Conservation (phyloP, 495 filamentous ascomycete species). For the Physcia stellaris region DNA sequence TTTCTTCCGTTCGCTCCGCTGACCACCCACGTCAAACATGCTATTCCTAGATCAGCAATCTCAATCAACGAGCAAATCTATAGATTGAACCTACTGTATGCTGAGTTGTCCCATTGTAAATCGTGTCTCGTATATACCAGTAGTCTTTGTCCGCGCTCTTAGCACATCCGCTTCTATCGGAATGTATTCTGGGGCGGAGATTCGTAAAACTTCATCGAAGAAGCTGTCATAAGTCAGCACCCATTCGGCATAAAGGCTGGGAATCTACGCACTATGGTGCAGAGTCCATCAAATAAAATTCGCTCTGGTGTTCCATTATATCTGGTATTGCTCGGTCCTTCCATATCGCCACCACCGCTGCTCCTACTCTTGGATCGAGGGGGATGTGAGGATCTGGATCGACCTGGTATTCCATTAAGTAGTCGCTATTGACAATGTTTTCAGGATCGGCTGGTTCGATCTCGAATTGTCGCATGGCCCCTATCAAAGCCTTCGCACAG, state of each 20-base stretch:
- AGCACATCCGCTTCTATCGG: constrained; percentile 88
- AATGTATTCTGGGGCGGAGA: constrained; percentile 73
- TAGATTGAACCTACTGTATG: constrained; percentile 66
- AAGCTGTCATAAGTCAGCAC: constrained; percentile 46
- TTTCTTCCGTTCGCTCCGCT: constrained; percentile 95
- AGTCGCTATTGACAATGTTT: constrained; percentile 63
- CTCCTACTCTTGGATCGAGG: constrained; percentile 63
- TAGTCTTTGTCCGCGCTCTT: constrained; percentile 95
- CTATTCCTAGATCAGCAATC: constrained; percentile 30
- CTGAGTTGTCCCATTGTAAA: constrained; percentile 97
- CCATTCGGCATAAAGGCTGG: constrained; percentile 2
- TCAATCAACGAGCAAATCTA: neutral
- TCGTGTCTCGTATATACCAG: constrained; percentile 95
- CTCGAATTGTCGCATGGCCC: constrained; percentile 75
- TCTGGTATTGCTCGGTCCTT: constrained; percentile 71
- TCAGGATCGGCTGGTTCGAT: constrained; percentile 59
- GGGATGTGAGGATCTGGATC: constrained; percentile 76
- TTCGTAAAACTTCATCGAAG: constrained; percentile 83
- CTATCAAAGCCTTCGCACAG: constrained; percentile 84
- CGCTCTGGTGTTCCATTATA: constrained; percentile 85
- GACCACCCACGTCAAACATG: constrained; percentile 98
- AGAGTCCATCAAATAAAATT: constrained; percentile 99
- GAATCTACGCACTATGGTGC: constrained; percentile 73
- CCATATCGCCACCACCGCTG: constrained; percentile 79
- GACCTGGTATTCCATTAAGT: constrained; percentile 73